Conservation (phyloP, 2,329 filamentous ascomycete genomes). For the Scedosporium minutisporum region DNA sequence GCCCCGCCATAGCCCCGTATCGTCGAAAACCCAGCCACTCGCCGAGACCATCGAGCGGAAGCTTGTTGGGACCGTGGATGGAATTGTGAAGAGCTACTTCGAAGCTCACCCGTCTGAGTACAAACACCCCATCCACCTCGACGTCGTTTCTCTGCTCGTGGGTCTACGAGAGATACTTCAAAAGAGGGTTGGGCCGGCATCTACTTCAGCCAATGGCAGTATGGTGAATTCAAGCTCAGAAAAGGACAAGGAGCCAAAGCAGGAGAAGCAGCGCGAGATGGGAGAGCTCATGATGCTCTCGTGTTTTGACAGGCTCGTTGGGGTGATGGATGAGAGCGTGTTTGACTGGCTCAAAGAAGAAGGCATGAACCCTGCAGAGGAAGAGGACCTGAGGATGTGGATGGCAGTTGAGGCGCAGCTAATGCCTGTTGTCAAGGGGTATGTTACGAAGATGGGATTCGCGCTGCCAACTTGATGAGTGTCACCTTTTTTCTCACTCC, state of each 20-base stretch:
- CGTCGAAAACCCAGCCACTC: neutral
- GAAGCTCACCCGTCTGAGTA: neutral
- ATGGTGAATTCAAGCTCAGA: neutral
- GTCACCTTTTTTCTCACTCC: neutral
- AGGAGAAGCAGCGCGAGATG: slow-evolving; percentile 3
- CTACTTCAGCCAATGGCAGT: neutral
- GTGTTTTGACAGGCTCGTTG: neutral
- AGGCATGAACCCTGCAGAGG: neutral
- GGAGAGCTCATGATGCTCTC: slow-evolving; percentile 4
- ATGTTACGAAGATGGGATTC: slow-evolving; percentile 5
- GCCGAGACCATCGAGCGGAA: neutral
- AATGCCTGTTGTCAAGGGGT: neutral
- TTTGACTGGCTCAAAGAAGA: slow-evolving; percentile 6
- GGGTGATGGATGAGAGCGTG: slow-evolving; percentile 1
- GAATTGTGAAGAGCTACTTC: neutral
- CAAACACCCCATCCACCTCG: slow-evolving; percentile 2
- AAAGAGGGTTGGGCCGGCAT: neutral
- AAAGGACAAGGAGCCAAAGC: neutral
- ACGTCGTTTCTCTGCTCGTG: slow-evolving; percentile 1
- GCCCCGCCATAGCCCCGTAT: slow-evolving; percentile 18
- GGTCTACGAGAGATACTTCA: neutral
- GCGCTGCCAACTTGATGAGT: neutral
- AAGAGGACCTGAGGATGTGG: slow-evolving; percentile 3
- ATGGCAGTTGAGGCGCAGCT: neutral
- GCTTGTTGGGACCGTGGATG: slow-evolving; percentile 1